A percentile compares a stretch with the other conserved stretches of the same genome.
Conservation (phyloP, 192 early-diverging fungal species). For the Linnemannia schmuckeri region DNA sequence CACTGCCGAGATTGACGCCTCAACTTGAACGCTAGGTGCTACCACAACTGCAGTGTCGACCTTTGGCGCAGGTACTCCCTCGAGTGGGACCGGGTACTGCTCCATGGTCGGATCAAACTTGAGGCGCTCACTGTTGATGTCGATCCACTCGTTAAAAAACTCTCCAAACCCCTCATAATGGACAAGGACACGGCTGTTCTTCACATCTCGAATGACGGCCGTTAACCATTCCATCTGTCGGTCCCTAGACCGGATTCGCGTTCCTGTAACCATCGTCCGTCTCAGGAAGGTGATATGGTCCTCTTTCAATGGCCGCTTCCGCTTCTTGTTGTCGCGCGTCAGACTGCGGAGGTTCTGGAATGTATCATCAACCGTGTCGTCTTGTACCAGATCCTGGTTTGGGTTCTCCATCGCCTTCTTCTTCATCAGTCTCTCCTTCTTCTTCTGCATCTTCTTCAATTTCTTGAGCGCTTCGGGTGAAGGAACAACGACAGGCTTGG, state of each 20-base stretch:
- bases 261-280: slow-evolving; percentile 45
- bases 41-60: background rate
- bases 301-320: slow-evolving; percentile 14
- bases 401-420: slow-evolving; percentile 13
- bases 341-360: slow-evolving; percentile 45
- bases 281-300: slow-evolving; percentile 42
- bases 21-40: background rate
- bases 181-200: slow-evolving; percentile 69
- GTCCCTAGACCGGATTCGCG: slow-evolving; percentile 68
- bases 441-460: slow-evolving; percentile 14
- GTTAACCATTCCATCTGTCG: slow-evolving; percentile 71
- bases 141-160: slow-evolving; percentile 75
- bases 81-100: background rate
- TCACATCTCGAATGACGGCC: slow-evolving; percentile 68
- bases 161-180: slow-evolving; percentile 69
- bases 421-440: background rate
- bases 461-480: background rate
- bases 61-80: background rate
- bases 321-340: slow-evolving; percentile 19
- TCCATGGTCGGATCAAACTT: slow-evolving; percentile 23
- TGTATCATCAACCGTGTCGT: background rate
- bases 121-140: slow-evolving; percentile 75
- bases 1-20: background rate
- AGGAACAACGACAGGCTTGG: background rate
- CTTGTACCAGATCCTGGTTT: background rate